Percentiles rank a stretch among this genome's conserved stretches.
Evolutionary conservation across 768 basidiomycete species (phyloP).

Genomic region (Dendrothele bispora): DNA sequence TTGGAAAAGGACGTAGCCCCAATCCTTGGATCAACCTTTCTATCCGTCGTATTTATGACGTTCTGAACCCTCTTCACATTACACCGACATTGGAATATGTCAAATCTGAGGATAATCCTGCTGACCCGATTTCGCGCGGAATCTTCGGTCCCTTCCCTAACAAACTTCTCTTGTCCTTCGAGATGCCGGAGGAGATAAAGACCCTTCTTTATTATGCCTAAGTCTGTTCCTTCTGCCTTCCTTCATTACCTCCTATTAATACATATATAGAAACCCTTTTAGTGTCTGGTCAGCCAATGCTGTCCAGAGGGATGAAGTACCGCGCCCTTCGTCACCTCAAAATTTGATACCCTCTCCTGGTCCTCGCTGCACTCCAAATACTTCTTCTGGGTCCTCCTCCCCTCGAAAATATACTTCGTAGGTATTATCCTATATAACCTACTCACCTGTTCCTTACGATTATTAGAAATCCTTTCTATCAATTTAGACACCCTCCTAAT

Average conservation of each 20-base stretch:
- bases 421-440: background rate
- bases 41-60: conserved; percentile 16
- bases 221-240: too few relatives aligned
- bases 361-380: background rate
- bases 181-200: background rate
- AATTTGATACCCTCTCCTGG: background rate
- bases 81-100: conserved; percentile 19
- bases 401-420: background rate
- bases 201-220: background rate
- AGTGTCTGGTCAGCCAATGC: background rate
- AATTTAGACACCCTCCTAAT: too few relatives aligned
- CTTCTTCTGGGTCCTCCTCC: background rate
- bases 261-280: background rate
- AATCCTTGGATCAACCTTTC: conserved; percentile 30
- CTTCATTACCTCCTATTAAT: background rate
- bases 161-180: background rate
- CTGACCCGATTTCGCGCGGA: conserved; percentile 30
- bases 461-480: background rate
- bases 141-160: conserved; percentile 1
- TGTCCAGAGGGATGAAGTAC: background rate
- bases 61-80: conserved; percentile 14
- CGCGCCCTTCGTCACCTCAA: background rate
- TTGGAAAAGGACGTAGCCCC: conserved; percentile 26
- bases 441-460: background rate
- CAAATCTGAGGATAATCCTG: conserved; percentile 24